phyloP scores from a whole-genome alignment of 208 protist genomes.

The Leishmania amazonensis region DNA sequence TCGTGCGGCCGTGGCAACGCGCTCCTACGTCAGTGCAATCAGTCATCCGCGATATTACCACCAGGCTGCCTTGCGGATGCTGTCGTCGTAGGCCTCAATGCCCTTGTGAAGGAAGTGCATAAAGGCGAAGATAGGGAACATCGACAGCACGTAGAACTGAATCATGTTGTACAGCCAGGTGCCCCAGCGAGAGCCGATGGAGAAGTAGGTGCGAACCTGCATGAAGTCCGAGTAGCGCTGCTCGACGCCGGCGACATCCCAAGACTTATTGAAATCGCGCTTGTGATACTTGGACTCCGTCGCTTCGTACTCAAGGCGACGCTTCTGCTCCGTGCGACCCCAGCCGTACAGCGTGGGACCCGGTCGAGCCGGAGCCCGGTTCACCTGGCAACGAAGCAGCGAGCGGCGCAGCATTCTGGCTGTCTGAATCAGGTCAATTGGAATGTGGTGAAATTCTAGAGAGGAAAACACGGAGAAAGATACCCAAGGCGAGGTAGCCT shows the following conservation, averaged over 20 bases:
- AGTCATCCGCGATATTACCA: slow-evolving; percentile 56
- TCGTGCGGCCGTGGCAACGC: background rate
- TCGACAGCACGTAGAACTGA: slow-evolving; percentile 87
- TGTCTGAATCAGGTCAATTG: background rate
- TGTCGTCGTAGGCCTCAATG: slow-evolving; percentile 85
- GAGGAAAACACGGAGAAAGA: background rate
- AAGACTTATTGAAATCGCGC: slow-evolving; percentile 92
- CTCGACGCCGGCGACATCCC: slow-evolving; percentile 89
- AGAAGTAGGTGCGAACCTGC: slow-evolving; percentile 91
- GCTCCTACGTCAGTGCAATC: slow-evolving; percentile 1
- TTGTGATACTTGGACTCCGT: slow-evolving; percentile 91
- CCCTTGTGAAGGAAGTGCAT: slow-evolving; percentile 84
- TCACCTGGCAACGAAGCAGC: slow-evolving; percentile 61
- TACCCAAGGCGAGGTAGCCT: background rate
- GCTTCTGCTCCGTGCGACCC: slow-evolving; percentile 91
- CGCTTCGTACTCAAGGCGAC: slow-evolving; percentile 91
- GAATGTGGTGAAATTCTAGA: background rate
- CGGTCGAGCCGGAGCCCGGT: slow-evolving; percentile 82
- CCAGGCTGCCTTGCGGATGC: slow-evolving; percentile 85
- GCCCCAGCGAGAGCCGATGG: slow-evolving; percentile 85
- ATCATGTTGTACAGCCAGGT: slow-evolving; percentile 91
- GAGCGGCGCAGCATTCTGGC: slow-evolving; percentile 78
- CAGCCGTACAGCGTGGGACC: slow-evolving; percentile 90
- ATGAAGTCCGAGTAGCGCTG: slow-evolving; percentile 91
- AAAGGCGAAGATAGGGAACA: slow-evolving; percentile 82